Evolutionary conservation across 2,329 filamentous ascomycete species (phyloP).

Genomic region (Alternaria brassicae): DNA sequence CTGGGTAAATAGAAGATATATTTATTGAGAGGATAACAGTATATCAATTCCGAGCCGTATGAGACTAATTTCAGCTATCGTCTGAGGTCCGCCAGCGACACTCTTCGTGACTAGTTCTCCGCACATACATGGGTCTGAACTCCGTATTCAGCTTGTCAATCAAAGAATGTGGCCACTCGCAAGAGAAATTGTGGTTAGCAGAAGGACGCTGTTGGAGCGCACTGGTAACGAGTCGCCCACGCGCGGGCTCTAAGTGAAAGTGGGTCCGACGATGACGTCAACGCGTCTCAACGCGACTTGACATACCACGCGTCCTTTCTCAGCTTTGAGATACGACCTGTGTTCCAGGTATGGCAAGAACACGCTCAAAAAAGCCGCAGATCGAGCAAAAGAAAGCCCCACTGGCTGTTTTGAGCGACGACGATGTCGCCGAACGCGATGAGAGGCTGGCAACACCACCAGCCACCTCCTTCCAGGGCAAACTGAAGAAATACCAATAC

Average conservation of each 20-base stretch:
- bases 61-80: neutral
- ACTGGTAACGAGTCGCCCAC: neutral
- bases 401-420: slow-evolving; percentile 8
- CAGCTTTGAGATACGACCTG: neutral
- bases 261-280: slow-evolving; percentile 11
- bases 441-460: slow-evolving; percentile 21
- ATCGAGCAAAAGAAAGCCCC: neutral
- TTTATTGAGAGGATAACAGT: neutral
- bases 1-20: neutral
- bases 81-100: neutral
- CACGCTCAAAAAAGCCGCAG: slow-evolving; percentile 15
- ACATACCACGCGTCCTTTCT: neutral
- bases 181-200: neutral
- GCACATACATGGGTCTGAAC: neutral
- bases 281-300: slow-evolving; percentile 8
- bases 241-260: neutral
- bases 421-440: slow-evolving; percentile 13
- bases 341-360: slow-evolving; percentile 21
- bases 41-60: neutral
- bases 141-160: neutral
- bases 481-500: slow-evolving; percentile 43
- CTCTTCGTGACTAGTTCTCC: neutral
- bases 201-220: neutral
- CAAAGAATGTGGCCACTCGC: neutral
- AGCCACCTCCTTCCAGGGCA: slow-evolving; percentile 39